phyloP scores from a whole-genome alignment of 257 asterid species.

The Solanum lignicaule region DNA sequence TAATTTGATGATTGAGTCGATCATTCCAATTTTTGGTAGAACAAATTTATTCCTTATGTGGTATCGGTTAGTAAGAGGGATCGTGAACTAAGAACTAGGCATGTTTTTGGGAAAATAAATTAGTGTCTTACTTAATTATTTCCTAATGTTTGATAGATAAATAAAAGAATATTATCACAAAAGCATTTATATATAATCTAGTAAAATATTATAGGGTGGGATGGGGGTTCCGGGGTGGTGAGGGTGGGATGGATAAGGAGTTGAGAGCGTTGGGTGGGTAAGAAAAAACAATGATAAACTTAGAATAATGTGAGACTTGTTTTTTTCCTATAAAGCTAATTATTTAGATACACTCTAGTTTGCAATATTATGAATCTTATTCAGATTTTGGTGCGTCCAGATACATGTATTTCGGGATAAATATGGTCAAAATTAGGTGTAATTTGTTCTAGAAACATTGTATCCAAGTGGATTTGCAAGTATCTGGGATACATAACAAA shows the following conservation, averaged over 20 bases:
- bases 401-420: rapidly evolving
- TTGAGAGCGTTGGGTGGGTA: background rate
- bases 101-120: background rate
- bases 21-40: background rate
- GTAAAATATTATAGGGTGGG: rapidly evolving
- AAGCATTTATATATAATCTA: background rate
- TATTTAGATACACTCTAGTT: background rate
- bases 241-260: background rate
- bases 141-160: background rate
- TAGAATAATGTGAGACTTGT: no score
- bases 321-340: no score
- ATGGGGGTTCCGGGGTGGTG: rapidly evolving
- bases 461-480: background rate
- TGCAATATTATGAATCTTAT: no score
- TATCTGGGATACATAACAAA: no score
- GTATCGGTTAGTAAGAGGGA: background rate
- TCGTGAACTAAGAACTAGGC: background rate
- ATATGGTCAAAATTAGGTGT: no score
- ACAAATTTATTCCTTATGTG: no score
- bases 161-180: background rate
- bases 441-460: no score
- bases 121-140: background rate
- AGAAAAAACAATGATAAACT: no score
- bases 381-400: background rate
- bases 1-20: rapidly evolving